These are phyloP conservation scores for Phytophthora europaea DNA, from an alignment of 352 stramenopile genomes.

Conservation along the genomic window DNA sequence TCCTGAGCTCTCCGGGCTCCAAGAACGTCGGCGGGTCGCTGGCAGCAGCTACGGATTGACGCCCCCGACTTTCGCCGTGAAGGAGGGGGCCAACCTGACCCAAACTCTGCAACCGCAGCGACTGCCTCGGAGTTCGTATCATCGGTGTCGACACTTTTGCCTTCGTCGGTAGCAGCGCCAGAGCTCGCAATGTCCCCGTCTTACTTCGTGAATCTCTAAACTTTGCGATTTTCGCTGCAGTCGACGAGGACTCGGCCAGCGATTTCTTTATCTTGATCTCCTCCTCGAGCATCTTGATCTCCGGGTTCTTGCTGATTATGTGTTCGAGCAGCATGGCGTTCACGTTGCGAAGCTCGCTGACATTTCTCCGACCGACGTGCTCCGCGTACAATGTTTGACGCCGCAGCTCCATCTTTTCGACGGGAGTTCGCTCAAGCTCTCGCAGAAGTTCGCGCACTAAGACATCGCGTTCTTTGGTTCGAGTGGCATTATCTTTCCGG, in stretches of 20 bases:
- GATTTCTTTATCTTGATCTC: conserved; percentile 22
- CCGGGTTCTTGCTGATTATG: conserved; percentile 71
- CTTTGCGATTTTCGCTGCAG: conserved; percentile 6
- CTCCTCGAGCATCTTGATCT: conserved; percentile 56
- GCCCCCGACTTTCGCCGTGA: conserved; percentile 46
- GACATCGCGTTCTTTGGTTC: conserved; percentile 48
- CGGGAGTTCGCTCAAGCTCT: conserved; percentile 60
- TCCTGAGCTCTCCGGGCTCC: conserved; percentile 56
- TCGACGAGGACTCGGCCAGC: not conserved
- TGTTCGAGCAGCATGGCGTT: conserved; percentile 73
- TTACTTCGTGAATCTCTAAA: conserved; percentile 20
- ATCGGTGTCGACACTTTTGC: not conserved
- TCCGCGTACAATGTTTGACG: conserved; percentile 58
- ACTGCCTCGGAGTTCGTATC: conserved; percentile 15
- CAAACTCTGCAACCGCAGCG: conserved; percentile 59
- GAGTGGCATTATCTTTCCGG: conserved; percentile 60
- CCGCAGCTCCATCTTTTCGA: conserved; percentile 50
- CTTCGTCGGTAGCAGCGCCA: conserved; percentile 15
- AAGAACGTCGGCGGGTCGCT: conserved; percentile 41
- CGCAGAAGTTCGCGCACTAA: conserved; percentile 52
- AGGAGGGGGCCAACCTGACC: conserved; percentile 51
- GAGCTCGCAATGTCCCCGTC: not conserved
- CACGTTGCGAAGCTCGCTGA: conserved; percentile 55
- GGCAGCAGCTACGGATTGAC: conserved; percentile 25
- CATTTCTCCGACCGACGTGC: conserved; percentile 59